Evolutionary conservation across 805 yeast species (phyloP).

Genomic region (Osmozyma mogii): DNA sequence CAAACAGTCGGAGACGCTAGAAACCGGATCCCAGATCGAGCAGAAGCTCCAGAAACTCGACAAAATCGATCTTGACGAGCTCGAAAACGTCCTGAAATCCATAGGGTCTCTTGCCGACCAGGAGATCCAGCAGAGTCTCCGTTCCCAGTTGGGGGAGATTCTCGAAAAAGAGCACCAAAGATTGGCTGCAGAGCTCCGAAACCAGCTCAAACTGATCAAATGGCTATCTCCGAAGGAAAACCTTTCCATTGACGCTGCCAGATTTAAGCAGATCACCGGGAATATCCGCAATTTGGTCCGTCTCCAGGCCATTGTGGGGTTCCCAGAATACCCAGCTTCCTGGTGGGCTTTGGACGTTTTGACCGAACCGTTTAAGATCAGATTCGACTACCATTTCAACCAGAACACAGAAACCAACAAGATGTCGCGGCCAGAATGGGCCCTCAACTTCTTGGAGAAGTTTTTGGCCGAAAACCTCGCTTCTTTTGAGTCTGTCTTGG

Average conservation of each 20-base stretch:
- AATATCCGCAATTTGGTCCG: constrained; percentile 13
- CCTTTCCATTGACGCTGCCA: constrained; percentile 8
- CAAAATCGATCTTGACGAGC: too few species aligned
- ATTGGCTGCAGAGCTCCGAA: constrained; percentile 9
- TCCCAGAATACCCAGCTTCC: constrained; percentile 26
- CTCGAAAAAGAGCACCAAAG: constrained; percentile 2
- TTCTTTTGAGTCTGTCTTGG: constrained; percentile 33
- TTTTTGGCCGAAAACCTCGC: constrained; percentile 34
- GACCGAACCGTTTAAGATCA: constrained; percentile 35
- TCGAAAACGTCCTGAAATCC: too few species aligned
- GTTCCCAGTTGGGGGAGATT: too few species aligned
- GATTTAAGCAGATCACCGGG: constrained; percentile 4
- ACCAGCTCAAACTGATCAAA: constrained; percentile 10
- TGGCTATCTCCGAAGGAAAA: constrained; percentile 18
- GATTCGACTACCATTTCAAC: constrained; percentile 57
- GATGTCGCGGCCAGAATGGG: constrained; percentile 67
- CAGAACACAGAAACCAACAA: constrained; percentile 49
- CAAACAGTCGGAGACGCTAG: too few species aligned
- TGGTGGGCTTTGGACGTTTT: constrained; percentile 47
- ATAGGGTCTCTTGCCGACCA: too few species aligned
- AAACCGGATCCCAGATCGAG: too few species aligned
- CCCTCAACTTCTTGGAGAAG: constrained; percentile 42
- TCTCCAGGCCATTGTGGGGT: constrained; percentile 23
- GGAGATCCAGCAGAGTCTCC: too few species aligned
- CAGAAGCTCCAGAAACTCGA: too few species aligned